Evolutionary conservation across 208 protist genomes (phyloP), one percentile per base, ranked within the genome.

Genomic region (Acanthamoeba royreba): DNA sequence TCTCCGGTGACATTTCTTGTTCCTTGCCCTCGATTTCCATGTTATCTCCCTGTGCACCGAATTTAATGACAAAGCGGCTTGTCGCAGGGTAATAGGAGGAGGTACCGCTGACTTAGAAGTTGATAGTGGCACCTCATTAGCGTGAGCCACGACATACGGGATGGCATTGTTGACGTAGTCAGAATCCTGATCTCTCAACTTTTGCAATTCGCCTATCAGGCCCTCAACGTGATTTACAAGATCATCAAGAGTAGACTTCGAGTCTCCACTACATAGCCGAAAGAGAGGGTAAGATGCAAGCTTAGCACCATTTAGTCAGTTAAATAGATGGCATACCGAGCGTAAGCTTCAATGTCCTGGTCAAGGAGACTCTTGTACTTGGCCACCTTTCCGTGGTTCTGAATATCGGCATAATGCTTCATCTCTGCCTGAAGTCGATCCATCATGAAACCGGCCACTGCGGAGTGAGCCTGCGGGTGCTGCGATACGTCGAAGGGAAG

Each of bases 401-500:
- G 94, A 94, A 97, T 94, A 2, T 88, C 25, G 25, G 94, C 93
- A 94, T 97, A 98, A 49, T 94, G 92, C 31, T 31, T 33, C 4
- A 96, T 95, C 94, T 98, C 97, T 42, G 97, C 95, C 79, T 97
- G 96, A 28, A 98, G 91, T 11, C 97, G 96, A 43, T 95, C 92
- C 53, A 98, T 95, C 97, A 98, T 97, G 83, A 95, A 94, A 89
- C 96, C 74, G 49, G 96, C 96, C 43, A 98, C 93, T 11, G 17
- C 69, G 33, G 69, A 81, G 28, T 40, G 17, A 33, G 33, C 69
- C 69, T 81, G 69, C 25, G 93, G 97, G 97, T 28, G 47, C 0
- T 74, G 93, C 0, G 98, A 83, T 77, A 98, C 94, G n/a, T 95
- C 85, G 79, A 98, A 98, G 22, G 97, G 97, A 55, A 98, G 94